Evolutionary conservation across 768 basidiomycete species (phyloP), one percentile per base, ranked within the genome.

Genomic region (Tylopilus balloui): DNA sequence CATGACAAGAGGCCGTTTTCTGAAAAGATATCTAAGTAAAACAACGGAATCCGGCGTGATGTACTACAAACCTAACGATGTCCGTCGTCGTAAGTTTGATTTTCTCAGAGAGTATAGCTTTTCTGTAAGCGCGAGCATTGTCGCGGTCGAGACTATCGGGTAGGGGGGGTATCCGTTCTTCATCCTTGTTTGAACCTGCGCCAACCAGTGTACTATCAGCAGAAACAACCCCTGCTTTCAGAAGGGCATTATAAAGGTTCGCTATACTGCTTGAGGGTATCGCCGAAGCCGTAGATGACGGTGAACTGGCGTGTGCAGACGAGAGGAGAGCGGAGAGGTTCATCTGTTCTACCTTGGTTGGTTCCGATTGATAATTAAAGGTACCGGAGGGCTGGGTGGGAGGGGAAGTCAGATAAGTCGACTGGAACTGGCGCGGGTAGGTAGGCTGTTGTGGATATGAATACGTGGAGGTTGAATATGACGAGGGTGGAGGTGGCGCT

Each of bases 141-240:
- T 81, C 81, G 29, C 73, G 75, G 52, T 57, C 78, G 71, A 51
- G 61, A 46, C 29, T 67, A 59, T 32, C 54, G 42, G 42, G 71
- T 68, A 52, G 73, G 66, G 45, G 55, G 40, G 55, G 59, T 9
- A 58, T 75, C 67, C 38, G 47, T 34, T 67, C 60, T 20, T 53
- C 56, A 19, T 55, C 56, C 31, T 27, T 55, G 42, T 31, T 58
- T 1, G 73, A 64, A 47, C 76, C 75, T 20, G 78, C 74, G 29
- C 78, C 77, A 23, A 69, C 61, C 6, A 83, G 76, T 17, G 81
- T 79, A 31, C 71, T 73, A 37, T 71, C 75, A 34, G 75, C 70
- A 21, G 81, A 74, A 20, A 90, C 80, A 9, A 90, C 78, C 48
- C 90, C 90, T n/a, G 89, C 85, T 67, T 85, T 88, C 45, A 89